phyloP scores from a whole-genome alignment of 2,329 filamentous ascomycete genomes.

The Hypoxylon sp. region DNA sequence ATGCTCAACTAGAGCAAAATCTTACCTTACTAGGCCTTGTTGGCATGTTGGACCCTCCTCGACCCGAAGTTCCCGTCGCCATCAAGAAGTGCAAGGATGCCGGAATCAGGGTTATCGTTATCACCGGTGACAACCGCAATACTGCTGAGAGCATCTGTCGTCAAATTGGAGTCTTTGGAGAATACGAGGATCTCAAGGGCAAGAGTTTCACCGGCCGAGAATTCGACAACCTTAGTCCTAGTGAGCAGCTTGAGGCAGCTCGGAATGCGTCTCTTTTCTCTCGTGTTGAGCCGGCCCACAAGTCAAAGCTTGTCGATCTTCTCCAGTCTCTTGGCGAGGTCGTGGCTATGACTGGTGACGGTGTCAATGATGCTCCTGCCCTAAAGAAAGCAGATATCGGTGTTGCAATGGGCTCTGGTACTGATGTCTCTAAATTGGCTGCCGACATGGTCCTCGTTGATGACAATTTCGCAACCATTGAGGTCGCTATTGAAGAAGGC shows the following conservation, averaged over 20 bases:
- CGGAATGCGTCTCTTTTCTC: conserved; percentile 93
- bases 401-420: conserved; percentile 98
- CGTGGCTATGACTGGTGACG: conserved; percentile 98
- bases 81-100: conserved; percentile 92
- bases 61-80: conserved; percentile 88
- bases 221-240: conserved; percentile 86
- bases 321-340: conserved; percentile 94
- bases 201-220: conserved; percentile 97
- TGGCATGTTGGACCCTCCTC: conserved; percentile 96
- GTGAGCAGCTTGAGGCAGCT: conserved; percentile 86
- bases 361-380: conserved; percentile 97
- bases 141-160: conserved; percentile 98
- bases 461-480: conserved; percentile 99
- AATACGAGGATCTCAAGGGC: conserved; percentile 84
- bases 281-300: conserved; percentile 94
- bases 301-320: conserved; percentile 97
- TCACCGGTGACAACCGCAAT: conserved; percentile 98
- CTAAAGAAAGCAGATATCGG: conserved; percentile 99
- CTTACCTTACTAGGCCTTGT: conserved; percentile 95
- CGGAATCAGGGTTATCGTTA: conserved; percentile 96
- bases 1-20: conserved; percentile 89
- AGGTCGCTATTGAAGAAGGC: conserved; percentile 95
- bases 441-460: conserved; percentile 99
- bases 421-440: conserved; percentile 95
- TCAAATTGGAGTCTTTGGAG: conserved; percentile 93